Conservation (phyloP, 192 early-diverging fungal species). For the Podochytrium sp. region DNA sequence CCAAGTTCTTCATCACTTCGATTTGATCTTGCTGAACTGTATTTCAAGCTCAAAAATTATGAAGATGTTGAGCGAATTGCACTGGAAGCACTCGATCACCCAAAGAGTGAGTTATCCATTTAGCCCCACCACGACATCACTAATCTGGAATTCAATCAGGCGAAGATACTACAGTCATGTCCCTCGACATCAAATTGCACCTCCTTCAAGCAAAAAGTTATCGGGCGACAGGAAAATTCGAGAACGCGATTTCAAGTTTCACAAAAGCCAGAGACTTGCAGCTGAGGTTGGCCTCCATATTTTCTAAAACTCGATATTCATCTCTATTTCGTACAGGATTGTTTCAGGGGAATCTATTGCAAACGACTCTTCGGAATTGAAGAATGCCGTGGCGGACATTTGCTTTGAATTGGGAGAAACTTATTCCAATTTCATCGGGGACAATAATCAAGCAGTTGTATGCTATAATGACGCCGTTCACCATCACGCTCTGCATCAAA, state of each 20-base stretch:
- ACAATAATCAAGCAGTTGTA: constrained; percentile 39
- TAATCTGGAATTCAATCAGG: constrained; percentile 8
- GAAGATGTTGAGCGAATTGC: constrained; percentile 48
- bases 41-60: constrained; percentile 43
- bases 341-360: constrained; percentile 20
- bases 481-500: constrained; percentile 35
- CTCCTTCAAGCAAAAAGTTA: constrained; percentile 39
- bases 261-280: constrained; percentile 43
- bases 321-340: constrained; percentile 26
- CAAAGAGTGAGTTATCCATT: constrained; percentile 25
- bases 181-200: constrained; percentile 40
- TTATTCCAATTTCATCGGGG: constrained; percentile 31
- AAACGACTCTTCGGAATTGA: constrained; percentile 16
- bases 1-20: constrained; percentile 32
- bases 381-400: constrained; percentile 31
- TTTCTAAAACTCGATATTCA: too few relatives aligned
- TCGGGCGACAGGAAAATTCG: not conserved
- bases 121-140: not conserved
- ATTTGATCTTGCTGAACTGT: constrained; percentile 50
- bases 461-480: constrained; percentile 54
- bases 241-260: constrained; percentile 38
- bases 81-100: constrained; percentile 39
- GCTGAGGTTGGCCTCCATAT: too few relatives aligned
- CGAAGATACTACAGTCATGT: constrained; percentile 35
- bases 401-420: constrained; percentile 46